Evolutionary conservation across 495 filamentous ascomycete genomes (phyloP).

Genomic region (Penicillium nucicola): DNA sequence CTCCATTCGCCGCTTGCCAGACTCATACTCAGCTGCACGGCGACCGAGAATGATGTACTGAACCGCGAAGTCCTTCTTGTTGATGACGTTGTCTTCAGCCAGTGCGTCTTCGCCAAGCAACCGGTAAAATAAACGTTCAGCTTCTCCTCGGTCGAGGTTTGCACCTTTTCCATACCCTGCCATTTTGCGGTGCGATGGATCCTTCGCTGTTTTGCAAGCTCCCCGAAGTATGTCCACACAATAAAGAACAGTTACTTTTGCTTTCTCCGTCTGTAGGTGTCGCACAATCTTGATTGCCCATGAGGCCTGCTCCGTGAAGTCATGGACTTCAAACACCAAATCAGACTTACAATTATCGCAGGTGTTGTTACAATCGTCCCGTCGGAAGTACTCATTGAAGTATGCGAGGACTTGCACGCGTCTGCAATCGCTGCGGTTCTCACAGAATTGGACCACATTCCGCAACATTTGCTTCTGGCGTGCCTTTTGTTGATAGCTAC

Average conservation of each 20-base stretch:
- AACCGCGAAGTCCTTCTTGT: slow-evolving; percentile 54
- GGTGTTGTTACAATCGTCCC: slow-evolving; percentile 62
- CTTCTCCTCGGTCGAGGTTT: slow-evolving; percentile 54
- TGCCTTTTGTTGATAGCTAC: slow-evolving; percentile 70
- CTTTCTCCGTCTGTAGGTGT: slow-evolving; percentile 45
- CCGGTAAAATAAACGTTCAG: slow-evolving; percentile 63
- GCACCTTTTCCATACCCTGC: slow-evolving; percentile 53
- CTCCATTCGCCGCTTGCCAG: slow-evolving; percentile 49
- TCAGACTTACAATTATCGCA: slow-evolving; percentile 88
- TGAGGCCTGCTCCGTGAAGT: slow-evolving; percentile 73
- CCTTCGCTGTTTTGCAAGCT: slow-evolving; percentile 47
- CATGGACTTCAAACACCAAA: slow-evolving; percentile 60
- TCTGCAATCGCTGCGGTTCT: slow-evolving; percentile 81
- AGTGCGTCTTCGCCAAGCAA: slow-evolving; percentile 62
- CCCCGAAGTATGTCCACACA: slow-evolving; percentile 62
- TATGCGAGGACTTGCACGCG: slow-evolving; percentile 85
- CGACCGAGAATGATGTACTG: slow-evolving; percentile 59
- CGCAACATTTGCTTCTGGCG: slow-evolving; percentile 81
- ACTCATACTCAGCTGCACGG: slow-evolving; percentile 50
- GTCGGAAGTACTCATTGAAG: slow-evolving; percentile 80
- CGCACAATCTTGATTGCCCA: slow-evolving; percentile 65
- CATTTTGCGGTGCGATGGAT: slow-evolving; percentile 42
- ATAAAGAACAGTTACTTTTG: slow-evolving; percentile 51
- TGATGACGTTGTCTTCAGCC: slow-evolving; percentile 55
- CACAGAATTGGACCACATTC: slow-evolving; percentile 79